Evolutionary conservation across 1,284 basidiomycete genomes (phyloP).

Genomic region (Pascua sp.): DNA sequence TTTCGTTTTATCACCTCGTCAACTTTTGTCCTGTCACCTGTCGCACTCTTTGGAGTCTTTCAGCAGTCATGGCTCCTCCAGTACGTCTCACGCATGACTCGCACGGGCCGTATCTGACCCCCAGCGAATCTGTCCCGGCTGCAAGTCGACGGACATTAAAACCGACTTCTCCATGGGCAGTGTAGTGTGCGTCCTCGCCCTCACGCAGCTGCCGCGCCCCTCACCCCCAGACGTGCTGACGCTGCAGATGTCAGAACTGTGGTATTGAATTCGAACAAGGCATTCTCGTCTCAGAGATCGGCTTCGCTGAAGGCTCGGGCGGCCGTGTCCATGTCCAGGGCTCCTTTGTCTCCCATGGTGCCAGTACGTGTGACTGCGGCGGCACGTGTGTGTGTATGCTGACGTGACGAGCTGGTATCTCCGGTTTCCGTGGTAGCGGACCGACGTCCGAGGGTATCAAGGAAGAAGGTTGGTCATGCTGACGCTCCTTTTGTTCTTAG

Average conservation of each 20-base stretch:
- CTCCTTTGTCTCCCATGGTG: conserved; percentile 84
- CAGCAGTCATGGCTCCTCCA: no score
- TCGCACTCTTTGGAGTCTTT: no score
- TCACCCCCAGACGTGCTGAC: background rate
- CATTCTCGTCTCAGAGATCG: conserved; percentile 86
- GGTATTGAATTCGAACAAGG: conserved; percentile 91
- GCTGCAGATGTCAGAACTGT: conserved; percentile 65
- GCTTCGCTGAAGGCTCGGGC: conserved; percentile 86
- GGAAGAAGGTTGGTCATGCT: conserved; percentile 29
- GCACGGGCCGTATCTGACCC: background rate
- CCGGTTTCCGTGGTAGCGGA: conserved; percentile 23
- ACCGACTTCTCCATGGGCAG: conserved; percentile 36
- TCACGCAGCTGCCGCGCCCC: background rate
- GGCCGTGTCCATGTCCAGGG: conserved; percentile 96
- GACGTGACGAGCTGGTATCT: conserved; percentile 25
- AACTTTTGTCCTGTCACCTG: no score
- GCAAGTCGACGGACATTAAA: conserved; percentile 22
- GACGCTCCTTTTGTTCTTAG: background rate
- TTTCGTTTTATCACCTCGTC: no score
- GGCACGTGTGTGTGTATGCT: background rate
- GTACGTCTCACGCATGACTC: background rate
- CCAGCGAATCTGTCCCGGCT: conserved; percentile 34
- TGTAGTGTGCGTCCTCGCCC: conserved; percentile 29
- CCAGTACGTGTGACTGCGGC: conserved; percentile 62
- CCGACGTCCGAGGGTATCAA: conserved; percentile 37